Evolutionary conservation across 305 asterid species (phyloP), one percentile per base, ranked within the genome.

Genomic region (Fraxinus paxiana): DNA sequence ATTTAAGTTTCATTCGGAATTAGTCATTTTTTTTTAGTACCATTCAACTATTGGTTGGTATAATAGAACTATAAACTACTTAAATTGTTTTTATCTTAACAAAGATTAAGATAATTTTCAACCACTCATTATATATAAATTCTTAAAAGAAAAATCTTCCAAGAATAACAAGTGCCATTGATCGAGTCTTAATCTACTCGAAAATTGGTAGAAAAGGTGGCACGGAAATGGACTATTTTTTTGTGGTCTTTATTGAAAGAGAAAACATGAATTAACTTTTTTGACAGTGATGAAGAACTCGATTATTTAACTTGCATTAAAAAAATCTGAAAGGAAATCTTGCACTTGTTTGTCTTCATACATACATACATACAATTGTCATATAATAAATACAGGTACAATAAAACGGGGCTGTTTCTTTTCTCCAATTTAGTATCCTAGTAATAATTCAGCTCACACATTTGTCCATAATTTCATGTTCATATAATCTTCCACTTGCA

Each of bases 361-460:
- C 31, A 28, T 28, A n/a, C n/a, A 61, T 61, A 63, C 3, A 26
- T 24, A 22, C n/a, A 24, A 61, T 9, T 9, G 71, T 22, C 2
- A 61, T 6, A 54, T 51, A 51, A 15, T 0, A 51, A 56, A 56
- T 56, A 6, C 0, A 6, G 0, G 67, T 2, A 18, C 28, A 0
- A 1, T 7, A 15, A 24, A 1, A 30, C 33, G 4, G 3, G 24
- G 2, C 41, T 6, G 7, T 24, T 67, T 2, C 71, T 61, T 54
- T 31, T 61, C 2, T 61, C 31, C 17, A 12, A 26, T 61, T 7
- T 20, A 7, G 69, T 20, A 61, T 24, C 15, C 7, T 9, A 22
- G 71, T 22, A 65, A 65, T 65, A 33, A 70, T 70, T 70, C 46
- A 70, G 74, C 33, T 69, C 74, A 69, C 74, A 30, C 41, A 30